These are phyloP conservation scores for Verruconis gallopava DNA, from an alignment of 2,329 filamentous ascomycete species.

Conservation along the genomic window DNA sequence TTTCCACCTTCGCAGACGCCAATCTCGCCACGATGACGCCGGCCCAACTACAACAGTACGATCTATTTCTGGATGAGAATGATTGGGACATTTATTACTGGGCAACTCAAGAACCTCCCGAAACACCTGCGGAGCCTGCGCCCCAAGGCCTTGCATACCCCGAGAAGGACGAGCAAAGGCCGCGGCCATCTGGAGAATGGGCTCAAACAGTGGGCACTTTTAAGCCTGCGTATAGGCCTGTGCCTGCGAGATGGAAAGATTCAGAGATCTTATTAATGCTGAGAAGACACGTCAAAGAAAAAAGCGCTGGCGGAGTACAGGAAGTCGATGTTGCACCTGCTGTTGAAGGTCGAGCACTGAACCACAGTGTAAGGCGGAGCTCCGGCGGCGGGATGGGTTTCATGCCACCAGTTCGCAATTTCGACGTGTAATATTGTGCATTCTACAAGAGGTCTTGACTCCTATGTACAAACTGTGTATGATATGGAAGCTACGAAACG, in stretches of 20 bases:
- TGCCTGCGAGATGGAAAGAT: conserved; percentile 72
- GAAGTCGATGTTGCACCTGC: conserved; percentile 21
- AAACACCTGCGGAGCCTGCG: conserved; percentile 40
- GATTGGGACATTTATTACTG: conserved; percentile 99
- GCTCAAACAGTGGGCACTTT: conserved; percentile 91
- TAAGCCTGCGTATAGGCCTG: conserved; percentile 83
- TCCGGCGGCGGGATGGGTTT: conserved; percentile 32
- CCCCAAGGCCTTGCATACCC: conserved; percentile 30
- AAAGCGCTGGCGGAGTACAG: conserved; percentile 47
- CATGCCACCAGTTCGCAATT: conserved; percentile 38
- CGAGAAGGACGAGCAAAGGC: conserved; percentile 28
- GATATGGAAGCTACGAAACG: conserved; percentile 33
- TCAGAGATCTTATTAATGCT: conserved; percentile 68
- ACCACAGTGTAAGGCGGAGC: conserved; percentile 20
- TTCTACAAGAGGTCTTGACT: conserved; percentile 21
- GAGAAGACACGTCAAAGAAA: conserved; percentile 64
- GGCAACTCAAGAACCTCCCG: conserved; percentile 72
- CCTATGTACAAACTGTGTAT: conserved; percentile 31
- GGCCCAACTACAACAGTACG: conserved; percentile 69
- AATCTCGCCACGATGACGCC: conserved; percentile 63
- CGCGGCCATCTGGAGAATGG: conserved; percentile 65
- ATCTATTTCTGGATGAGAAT: conserved; percentile 92
- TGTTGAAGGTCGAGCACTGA: conserved; percentile 22
- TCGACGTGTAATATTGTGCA: conserved; percentile 21
- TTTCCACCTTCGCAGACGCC: conserved; percentile 83